A percentile compares a stretch with the other conserved stretches of the same genome.
These are phyloP conservation scores for Kodamaea kaohsiungensis DNA, from an alignment of 805 yeast genomes.

Conservation along the genomic window DNA sequence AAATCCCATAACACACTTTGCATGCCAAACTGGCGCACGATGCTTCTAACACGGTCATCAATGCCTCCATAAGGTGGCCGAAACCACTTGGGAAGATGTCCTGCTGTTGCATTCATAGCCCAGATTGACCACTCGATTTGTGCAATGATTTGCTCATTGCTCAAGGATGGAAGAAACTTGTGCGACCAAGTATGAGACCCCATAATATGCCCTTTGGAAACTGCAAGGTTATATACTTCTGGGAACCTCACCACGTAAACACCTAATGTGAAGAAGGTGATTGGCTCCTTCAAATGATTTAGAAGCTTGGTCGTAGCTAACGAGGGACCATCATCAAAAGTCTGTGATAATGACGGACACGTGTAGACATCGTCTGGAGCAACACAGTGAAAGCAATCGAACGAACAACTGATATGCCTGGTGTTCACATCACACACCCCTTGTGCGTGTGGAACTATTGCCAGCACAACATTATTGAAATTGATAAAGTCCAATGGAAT, in stretches of 20 bases:
- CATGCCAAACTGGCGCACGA: conserved; percentile 82
- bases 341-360: conserved; percentile 76
- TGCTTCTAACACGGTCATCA: conserved; percentile 81
- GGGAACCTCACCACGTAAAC: conserved; percentile 77
- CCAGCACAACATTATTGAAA: conserved; percentile 49
- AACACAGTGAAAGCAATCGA: conserved; percentile 82
- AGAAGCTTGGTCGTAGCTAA: conserved; percentile 65
- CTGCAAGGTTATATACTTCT: conserved; percentile 60
- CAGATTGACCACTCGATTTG: conserved; percentile 94
- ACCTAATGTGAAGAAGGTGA: conserved; percentile 88
- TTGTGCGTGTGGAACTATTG: conserved; percentile 47
- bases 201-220: conserved; percentile 68
- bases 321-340: conserved; percentile 96
- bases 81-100: conserved; percentile 87
- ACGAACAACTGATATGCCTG: conserved; percentile 54
- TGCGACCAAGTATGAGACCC: conserved; percentile 96
- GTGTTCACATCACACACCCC: conserved; percentile 58
- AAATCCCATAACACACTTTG: conserved; percentile 88
- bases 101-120: conserved; percentile 96
- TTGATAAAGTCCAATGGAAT: conserved; percentile 76
- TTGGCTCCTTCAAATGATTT: conserved; percentile 47
- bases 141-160: conserved; percentile 81
- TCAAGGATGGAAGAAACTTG: conserved; percentile 72
- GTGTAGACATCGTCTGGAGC: conserved; percentile 74
- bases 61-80: conserved; percentile 97